A percentile compares a stretch with the other conserved stretches of the same genome.
Evolutionary conservation across 208 protist species (phyloP).

Genomic region (Trypanosoma melophagium): DNA sequence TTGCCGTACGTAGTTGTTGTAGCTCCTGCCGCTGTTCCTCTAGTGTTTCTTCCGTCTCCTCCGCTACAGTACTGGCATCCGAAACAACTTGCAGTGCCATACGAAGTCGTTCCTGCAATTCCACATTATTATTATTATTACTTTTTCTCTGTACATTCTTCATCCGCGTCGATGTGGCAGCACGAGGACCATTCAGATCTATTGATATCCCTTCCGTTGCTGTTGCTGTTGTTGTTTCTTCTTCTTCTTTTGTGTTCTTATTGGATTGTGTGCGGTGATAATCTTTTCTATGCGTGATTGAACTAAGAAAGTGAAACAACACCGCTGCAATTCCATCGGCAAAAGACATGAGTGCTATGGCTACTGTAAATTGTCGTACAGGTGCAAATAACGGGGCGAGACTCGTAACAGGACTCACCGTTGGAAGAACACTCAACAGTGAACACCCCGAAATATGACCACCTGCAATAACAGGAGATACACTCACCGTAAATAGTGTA

Average conservation of each 20-base stretch:
- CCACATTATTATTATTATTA: not conserved
- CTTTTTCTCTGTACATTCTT: not conserved
- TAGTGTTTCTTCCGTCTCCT: constrained; percentile 11
- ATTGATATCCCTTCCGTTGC: not conserved
- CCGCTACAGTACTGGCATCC: constrained; percentile 1
- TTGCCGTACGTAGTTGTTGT: not conserved
- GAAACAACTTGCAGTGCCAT: not conserved
- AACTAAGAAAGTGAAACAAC: constrained; percentile 21
- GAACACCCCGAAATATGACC: constrained; percentile 9
- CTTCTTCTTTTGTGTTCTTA: no score
- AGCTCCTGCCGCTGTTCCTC: constrained; percentile 5
- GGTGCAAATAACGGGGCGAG: constrained; percentile 8
- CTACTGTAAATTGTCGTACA: constrained; percentile 3
- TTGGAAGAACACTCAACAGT: constrained; percentile 6
- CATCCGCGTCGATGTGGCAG: not conserved
- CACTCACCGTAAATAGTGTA: not conserved
- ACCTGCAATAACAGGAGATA: constrained; percentile 12
- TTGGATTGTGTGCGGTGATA: no score
- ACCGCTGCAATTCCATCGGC: constrained; percentile 11
- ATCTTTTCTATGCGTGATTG: not conserved
- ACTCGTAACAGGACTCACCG: constrained; percentile 9
- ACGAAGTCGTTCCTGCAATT: constrained; percentile 1
- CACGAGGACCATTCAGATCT: not conserved
- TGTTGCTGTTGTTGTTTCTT: not conserved
- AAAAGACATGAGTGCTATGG: not conserved